Percentiles rank a stretch among this genome's conserved stretches.
Conservation (phyloP, 2,329 filamentous ascomycete genomes). For the Colletotrichum plurivorum region DNA sequence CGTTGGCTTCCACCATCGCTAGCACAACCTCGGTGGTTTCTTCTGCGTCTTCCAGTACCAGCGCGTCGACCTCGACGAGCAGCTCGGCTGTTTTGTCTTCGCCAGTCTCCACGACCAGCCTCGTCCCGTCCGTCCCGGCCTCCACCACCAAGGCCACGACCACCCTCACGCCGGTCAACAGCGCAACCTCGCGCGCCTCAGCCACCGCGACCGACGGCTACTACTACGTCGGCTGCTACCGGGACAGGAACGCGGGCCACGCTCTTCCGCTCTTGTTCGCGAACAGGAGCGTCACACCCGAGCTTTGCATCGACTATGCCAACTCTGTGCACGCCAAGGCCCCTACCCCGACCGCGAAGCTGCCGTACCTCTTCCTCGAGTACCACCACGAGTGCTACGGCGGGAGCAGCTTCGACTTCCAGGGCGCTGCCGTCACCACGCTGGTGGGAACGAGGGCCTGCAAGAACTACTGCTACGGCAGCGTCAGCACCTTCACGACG, state of each 20-base stretch:
- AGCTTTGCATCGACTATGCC: constrained; percentile 51
- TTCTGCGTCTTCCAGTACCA: not conserved
- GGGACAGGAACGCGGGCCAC: constrained; percentile 45
- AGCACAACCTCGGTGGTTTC: not conserved
- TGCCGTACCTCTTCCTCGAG: constrained; percentile 49
- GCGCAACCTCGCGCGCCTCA: constrained; percentile 26
- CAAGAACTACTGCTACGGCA: constrained; percentile 47
- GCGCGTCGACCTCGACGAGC: constrained; percentile 2
- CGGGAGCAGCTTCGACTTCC: constrained; percentile 44
- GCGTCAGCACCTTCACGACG: constrained; percentile 42
- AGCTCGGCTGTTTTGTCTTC: constrained; percentile 1
- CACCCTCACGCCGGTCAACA: constrained; percentile 2
- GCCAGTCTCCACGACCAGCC: constrained; percentile 15
- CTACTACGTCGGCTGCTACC: constrained; percentile 49
- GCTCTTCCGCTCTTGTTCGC: constrained; percentile 49
- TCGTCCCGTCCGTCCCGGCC: constrained; percentile 33
- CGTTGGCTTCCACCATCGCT: not conserved
- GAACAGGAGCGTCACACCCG: constrained; percentile 51
- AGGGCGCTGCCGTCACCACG: constrained; percentile 43
- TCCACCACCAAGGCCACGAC: constrained; percentile 18
- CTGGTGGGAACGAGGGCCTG: constrained; percentile 49
- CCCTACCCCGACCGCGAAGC: constrained; percentile 45
- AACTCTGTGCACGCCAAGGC: constrained; percentile 45
- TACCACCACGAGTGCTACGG: constrained; percentile 53
- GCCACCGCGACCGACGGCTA: constrained; percentile 46